A percentile compares a stretch with the other conserved stretches of the same genome.
Conservation (phyloP, 805 yeast species). For the Lipomyces anomalus region DNA sequence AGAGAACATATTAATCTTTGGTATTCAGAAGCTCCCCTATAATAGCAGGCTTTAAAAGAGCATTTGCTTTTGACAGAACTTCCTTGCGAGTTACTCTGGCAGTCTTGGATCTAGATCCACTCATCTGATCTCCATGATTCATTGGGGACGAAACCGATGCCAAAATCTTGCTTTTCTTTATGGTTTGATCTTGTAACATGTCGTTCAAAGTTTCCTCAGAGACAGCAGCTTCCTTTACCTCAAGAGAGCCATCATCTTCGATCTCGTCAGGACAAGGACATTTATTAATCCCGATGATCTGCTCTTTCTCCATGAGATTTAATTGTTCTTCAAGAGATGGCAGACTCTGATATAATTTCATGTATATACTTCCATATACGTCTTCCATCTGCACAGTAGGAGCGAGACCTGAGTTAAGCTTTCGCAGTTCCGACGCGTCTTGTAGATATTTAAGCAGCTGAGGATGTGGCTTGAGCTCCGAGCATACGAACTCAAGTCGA, state of each 20-base stretch:
- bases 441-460: constrained; percentile 33
- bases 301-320: no score
- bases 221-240: no score
- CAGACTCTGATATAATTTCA: constrained; percentile 40
- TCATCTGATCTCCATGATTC: no score
- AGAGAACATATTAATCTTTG: no score
- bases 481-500: constrained; percentile 26
- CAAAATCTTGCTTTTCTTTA: no score
- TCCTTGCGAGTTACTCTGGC: constrained; percentile 21
- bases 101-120: constrained; percentile 1
- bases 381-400: constrained; percentile 66
- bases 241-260: background rate
- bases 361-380: constrained; percentile 55
- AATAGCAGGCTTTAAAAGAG: constrained; percentile 17
- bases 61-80: constrained; percentile 24
- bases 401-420: constrained; percentile 75
- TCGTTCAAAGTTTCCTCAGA: no score
- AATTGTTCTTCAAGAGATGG: constrained; percentile 9
- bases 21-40: no score
- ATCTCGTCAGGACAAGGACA: background rate
- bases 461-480: constrained; percentile 8
- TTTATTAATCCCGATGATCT: no score
- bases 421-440: constrained; percentile 55
- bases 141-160: no score
- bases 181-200: no score